Evolutionary conservation across 176 grass and related monocot genomes (phyloP).

Genomic region (Avena atlantica): DNA sequence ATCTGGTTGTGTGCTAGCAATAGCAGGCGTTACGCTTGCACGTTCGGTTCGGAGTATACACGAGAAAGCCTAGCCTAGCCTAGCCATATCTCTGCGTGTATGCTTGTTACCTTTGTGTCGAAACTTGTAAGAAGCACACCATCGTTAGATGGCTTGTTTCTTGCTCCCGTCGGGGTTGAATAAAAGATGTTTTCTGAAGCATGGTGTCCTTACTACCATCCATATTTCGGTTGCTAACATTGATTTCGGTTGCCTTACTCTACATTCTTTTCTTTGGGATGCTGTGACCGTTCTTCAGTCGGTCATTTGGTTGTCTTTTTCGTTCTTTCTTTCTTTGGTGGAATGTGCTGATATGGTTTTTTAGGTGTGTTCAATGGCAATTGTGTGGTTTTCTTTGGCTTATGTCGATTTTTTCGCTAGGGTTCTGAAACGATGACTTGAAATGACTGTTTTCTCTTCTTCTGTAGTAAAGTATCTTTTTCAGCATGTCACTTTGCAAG

Average conservation of each 20-base stretch:
- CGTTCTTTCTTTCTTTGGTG: background rate
- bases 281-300: background rate
- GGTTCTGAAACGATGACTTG: background rate
- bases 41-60: constrained; percentile 14
- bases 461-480: too few species aligned
- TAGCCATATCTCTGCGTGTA: constrained; percentile 55
- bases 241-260: background rate
- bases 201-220: background rate
- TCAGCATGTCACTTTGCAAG: too few species aligned
- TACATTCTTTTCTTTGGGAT: background rate
- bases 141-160: constrained; percentile 67
- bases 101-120: constrained; percentile 43
- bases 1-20: constrained; percentile 47
- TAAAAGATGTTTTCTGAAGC: constrained; percentile 27
- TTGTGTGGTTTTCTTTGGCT: background rate
- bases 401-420: background rate
- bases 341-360: background rate
- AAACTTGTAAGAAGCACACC: constrained; percentile 45
- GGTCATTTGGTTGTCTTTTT: background rate
- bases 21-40: constrained; percentile 35
- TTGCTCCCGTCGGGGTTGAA: constrained; percentile 45
- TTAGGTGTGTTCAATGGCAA: background rate
- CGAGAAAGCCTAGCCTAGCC: constrained; percentile 40
- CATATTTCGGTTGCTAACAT: background rate
- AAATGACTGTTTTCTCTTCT: background rate